phyloP scores from a whole-genome alignment of 225 moss, liverwort and hornwort species.

The Bryoerythrophyllum caledonicum region DNA sequence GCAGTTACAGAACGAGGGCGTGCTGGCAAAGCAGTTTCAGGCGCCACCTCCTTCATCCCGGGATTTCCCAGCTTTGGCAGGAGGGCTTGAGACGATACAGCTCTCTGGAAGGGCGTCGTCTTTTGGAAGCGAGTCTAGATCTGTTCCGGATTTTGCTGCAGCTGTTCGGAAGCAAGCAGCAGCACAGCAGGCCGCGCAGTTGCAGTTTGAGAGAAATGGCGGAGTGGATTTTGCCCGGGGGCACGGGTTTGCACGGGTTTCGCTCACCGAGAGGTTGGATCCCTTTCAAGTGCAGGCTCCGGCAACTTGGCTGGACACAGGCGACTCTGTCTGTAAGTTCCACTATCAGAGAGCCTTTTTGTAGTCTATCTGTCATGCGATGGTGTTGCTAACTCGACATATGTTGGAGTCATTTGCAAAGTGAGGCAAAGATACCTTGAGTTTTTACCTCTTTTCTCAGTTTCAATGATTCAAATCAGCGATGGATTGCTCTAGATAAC shows the following conservation, averaged over 20 bases:
- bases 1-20: slow-evolving; percentile 45
- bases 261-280: slow-evolving; percentile 34
- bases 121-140: slow-evolving; percentile 23
- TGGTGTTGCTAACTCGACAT: not conserved
- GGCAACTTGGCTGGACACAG: slow-evolving; percentile 42
- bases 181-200: slow-evolving; percentile 35
- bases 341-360: not conserved
- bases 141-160: slow-evolving; percentile 37
- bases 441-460: no score
- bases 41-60: slow-evolving; percentile 33
- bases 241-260: slow-evolving; percentile 18
- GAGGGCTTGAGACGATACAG: slow-evolving; percentile 23
- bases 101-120: slow-evolving; percentile 8
- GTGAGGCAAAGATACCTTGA: no score
- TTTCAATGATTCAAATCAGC: no score
- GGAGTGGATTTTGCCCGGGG: slow-evolving; percentile 29
- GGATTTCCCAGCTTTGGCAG: slow-evolving; percentile 39
- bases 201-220: slow-evolving; percentile 41
- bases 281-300: slow-evolving; percentile 31
- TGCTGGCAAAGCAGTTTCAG: slow-evolving; percentile 31
- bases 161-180: slow-evolving; percentile 47
- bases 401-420: not conserved
- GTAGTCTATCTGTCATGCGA: not conserved
- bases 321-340: slow-evolving; percentile 40
- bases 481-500: no score